Evolutionary conservation across 805 yeast genomes (phyloP).

Genomic region (Yamadazyma nakazawae): DNA sequence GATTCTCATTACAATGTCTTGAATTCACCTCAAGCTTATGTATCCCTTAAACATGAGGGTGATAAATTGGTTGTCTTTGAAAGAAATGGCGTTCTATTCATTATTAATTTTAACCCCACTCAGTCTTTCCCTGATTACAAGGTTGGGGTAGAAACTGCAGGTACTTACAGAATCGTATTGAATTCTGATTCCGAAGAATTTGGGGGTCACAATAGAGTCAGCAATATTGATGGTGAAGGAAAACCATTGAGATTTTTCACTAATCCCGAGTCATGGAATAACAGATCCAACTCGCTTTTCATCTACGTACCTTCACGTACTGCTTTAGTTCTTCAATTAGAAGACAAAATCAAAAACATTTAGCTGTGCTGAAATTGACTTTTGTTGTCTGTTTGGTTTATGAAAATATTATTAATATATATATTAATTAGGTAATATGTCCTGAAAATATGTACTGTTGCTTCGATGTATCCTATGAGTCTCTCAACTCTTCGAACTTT

Average conservation of each 20-base stretch:
- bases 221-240: constrained; percentile 40
- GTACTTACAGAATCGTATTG: constrained; percentile 69
- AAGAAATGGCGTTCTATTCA: constrained; percentile 77
- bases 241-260: constrained; percentile 56
- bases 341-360: constrained; percentile 20
- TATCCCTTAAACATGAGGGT: constrained; percentile 81
- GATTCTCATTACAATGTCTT: constrained; percentile 75
- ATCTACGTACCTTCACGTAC: constrained; percentile 78
- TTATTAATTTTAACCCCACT: constrained; percentile 88
- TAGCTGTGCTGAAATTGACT: not conserved
- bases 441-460: too few species aligned
- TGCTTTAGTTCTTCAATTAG: constrained; percentile 38
- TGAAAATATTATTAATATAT: too few species aligned
- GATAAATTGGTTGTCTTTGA: constrained; percentile 91
- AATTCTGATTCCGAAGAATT: constrained; percentile 67
- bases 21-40: constrained; percentile 66
- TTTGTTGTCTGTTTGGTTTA: too few species aligned
- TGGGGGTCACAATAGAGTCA: constrained; percentile 80
- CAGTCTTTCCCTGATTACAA: constrained; percentile 82
- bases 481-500: constrained; percentile 21
- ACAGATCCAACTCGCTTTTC: constrained; percentile 70
- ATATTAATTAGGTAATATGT: too few species aligned
- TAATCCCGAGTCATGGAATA: constrained; percentile 75
- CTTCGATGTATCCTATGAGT: not conserved
- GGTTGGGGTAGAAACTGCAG: constrained; percentile 82